Percentiles rank a stretch among this genome's conserved stretches.
These are phyloP conservation scores for Chytriomyces confervae DNA, from an alignment of 192 early-diverging fungal genomes.

Conservation along the genomic window DNA sequence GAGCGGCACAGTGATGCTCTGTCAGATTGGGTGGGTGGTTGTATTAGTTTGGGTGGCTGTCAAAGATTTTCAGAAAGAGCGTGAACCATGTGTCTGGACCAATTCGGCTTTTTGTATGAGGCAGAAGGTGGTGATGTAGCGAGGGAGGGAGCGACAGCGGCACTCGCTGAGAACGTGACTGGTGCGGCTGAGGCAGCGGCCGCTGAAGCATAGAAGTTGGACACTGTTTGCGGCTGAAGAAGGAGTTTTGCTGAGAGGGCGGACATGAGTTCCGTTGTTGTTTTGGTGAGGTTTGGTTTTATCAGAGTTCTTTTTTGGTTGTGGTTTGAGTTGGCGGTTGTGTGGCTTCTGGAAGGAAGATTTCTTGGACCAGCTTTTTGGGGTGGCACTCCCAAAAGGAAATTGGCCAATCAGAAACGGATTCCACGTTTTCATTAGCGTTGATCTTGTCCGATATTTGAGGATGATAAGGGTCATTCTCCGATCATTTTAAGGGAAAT, in stretches of 20 bases:
- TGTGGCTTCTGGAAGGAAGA: too few species aligned
- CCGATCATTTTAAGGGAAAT: too few species aligned
- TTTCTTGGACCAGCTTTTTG: too few species aligned
- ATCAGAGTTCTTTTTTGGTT: neutral
- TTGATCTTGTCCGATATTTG: too few species aligned
- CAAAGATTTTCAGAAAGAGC: neutral
- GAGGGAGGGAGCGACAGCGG: neutral
- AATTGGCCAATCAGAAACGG: too few species aligned
- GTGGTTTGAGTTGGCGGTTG: neutral
- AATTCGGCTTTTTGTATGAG: conserved; percentile 2
- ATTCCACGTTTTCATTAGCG: too few species aligned
- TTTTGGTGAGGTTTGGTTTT: neutral
- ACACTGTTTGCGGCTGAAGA: too few species aligned
- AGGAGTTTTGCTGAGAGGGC: conserved; percentile 9
- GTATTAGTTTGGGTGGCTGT: neutral
- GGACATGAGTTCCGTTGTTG: neutral
- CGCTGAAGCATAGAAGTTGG: too few species aligned
- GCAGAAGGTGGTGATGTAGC: neutral
- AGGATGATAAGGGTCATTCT: too few species aligned
- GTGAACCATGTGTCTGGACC: conserved; percentile 29
- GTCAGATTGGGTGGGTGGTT: neutral
- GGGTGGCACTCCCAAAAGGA: too few species aligned
- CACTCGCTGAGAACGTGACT: neutral
- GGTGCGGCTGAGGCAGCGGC: neutral
- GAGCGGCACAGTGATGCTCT: conserved; percentile 35